A percentile compares a stretch with the other conserved stretches of the same genome.
phyloP scores from a whole-genome alignment of 1,284 basidiomycete genomes.

The Papiliotrema laurentii region DNA sequence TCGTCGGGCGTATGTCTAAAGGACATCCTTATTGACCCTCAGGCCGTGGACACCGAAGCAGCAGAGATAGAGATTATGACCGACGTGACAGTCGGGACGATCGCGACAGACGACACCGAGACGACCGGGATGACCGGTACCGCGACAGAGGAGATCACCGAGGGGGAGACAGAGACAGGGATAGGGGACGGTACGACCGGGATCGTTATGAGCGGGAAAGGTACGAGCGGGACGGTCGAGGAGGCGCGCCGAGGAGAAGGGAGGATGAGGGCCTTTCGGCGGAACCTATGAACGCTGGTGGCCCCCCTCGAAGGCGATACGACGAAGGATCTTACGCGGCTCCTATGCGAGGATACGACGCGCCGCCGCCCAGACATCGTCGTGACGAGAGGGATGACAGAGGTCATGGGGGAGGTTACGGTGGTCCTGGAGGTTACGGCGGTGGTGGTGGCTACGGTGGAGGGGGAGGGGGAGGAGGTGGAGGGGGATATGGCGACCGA shows the following conservation, averaged over 20 bases:
- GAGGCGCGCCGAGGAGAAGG: slow-evolving; percentile 9
- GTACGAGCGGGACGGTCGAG: slow-evolving; percentile 7
- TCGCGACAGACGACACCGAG: slow-evolving; percentile 10
- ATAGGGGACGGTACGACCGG: slow-evolving; percentile 8
- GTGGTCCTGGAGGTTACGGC: slow-evolving; percentile 49
- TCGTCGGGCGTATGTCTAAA: background rate
- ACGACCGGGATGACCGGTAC: slow-evolving; percentile 5
- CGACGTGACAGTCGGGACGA: slow-evolving; percentile 6
- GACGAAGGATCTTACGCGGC: slow-evolving; percentile 20
- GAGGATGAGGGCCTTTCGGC: slow-evolving; percentile 14
- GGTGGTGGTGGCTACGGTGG: slow-evolving; percentile 37
- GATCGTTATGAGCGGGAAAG: slow-evolving; percentile 12
- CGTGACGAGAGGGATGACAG: slow-evolving; percentile 46
- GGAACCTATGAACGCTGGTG: slow-evolving; percentile 17
- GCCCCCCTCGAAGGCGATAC: slow-evolving; percentile 11
- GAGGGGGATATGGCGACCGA: slow-evolving; percentile 17
- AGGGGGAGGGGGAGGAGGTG: slow-evolving; percentile 15
- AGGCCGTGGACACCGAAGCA: slow-evolving; percentile 19
- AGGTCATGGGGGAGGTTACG: slow-evolving; percentile 49
- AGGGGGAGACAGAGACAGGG: slow-evolving; percentile 1
- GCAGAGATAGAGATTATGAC: slow-evolving; percentile 16
- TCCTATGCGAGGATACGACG: slow-evolving; percentile 18
- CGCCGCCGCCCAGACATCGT: slow-evolving; percentile 9
- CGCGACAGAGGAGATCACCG: slow-evolving; percentile 9
- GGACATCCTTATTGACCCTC: background rate